phyloP scores from a whole-genome alignment of 306 rosid species.

The Castanea mollissima region DNA sequence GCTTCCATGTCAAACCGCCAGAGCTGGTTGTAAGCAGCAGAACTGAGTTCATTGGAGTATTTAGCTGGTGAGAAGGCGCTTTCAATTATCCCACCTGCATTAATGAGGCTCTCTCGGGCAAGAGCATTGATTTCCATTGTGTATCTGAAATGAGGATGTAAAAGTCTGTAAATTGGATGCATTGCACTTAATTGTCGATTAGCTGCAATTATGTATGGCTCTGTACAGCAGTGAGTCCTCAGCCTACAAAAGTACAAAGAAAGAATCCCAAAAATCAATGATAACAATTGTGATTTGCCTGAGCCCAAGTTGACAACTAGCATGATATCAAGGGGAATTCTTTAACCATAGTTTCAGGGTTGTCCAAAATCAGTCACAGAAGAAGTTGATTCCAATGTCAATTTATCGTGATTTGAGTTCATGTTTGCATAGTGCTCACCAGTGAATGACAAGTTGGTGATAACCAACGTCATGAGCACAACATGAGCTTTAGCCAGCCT shows the following conservation, averaged over 20 bases:
- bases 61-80: constrained; percentile 25
- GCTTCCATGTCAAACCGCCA: constrained; percentile 43
- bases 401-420: neutral
- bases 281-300: neutral
- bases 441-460: constrained; percentile 41
- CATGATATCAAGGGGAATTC: neutral
- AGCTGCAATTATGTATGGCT: constrained; percentile 39
- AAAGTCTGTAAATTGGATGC: constrained; percentile 40
- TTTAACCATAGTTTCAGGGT: neutral
- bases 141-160: constrained; percentile 46
- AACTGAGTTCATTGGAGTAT: constrained; percentile 30
- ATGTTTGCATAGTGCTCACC: constrained; percentile 9
- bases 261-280: neutral
- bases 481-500: constrained; percentile 37
- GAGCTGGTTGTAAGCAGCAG: constrained; percentile 29
- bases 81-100: constrained; percentile 42
- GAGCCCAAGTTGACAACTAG: neutral
- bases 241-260: constrained; percentile 15
- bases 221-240: constrained; percentile 32
- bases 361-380: neutral
- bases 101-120: constrained; percentile 32
- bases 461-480: constrained; percentile 37
- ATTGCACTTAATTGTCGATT: constrained; percentile 37
- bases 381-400: neutral
- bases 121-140: constrained; percentile 44